Evolutionary conservation across 805 yeast genomes (phyloP).

Genomic region (Candida parachauliodes): DNA sequence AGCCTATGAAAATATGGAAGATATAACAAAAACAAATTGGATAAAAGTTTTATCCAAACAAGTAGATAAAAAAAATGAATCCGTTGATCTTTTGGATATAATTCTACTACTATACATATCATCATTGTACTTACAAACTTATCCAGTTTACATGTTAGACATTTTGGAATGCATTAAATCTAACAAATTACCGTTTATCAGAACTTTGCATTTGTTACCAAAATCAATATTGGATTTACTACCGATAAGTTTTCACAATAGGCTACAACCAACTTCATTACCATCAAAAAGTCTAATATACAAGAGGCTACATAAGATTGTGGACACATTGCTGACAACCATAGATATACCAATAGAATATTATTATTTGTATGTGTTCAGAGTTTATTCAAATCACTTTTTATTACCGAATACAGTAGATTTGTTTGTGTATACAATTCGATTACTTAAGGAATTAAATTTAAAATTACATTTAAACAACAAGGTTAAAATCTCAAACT

Average conservation of each 20-base stretch:
- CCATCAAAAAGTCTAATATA: slow-evolving; percentile 39
- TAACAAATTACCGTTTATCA: slow-evolving; percentile 49
- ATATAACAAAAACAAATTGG: slow-evolving; percentile 34
- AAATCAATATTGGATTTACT: slow-evolving; percentile 28
- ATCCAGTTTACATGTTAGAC: slow-evolving; percentile 51
- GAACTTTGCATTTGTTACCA: slow-evolving; percentile 40
- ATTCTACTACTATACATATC: slow-evolving; percentile 49
- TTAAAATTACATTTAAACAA: slow-evolving; percentile 9
- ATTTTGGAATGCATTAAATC: slow-evolving; percentile 38
- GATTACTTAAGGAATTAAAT: slow-evolving; percentile 13
- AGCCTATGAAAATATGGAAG: slow-evolving; percentile 16
- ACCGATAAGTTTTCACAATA: slow-evolving; percentile 33
- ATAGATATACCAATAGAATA: slow-evolving; percentile 18
- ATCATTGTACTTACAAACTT: slow-evolving; percentile 39
- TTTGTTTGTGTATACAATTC: slow-evolving; percentile 33
- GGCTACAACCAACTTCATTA: slow-evolving; percentile 36
- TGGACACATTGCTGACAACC: neutral
- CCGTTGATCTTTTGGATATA: slow-evolving; percentile 21
- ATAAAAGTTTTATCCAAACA: slow-evolving; percentile 16
- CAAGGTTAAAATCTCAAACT: neutral
- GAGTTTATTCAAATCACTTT: slow-evolving; percentile 38
- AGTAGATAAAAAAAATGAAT: slow-evolving; percentile 1
- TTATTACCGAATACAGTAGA: slow-evolving; percentile 49
- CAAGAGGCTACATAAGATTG: slow-evolving; percentile 12
- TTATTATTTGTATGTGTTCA: slow-evolving; percentile 38